phyloP scores from a whole-genome alignment of 176 grass and related monocot genomes.

The Themeda triandra region DNA sequence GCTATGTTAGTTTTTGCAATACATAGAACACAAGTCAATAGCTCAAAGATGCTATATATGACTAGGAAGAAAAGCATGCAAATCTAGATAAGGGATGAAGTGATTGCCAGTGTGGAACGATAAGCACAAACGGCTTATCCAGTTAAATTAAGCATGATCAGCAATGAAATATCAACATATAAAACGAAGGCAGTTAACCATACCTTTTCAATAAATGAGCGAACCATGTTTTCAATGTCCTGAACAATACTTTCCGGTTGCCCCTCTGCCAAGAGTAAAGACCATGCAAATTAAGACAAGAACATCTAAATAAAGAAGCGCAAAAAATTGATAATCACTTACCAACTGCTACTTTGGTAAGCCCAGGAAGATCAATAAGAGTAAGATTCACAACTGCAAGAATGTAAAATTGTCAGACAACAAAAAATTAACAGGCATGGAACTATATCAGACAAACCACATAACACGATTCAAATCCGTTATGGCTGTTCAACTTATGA shows the following conservation, averaged over 20 bases:
- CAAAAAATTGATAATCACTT: conserved; percentile 26
- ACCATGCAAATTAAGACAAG: conserved; percentile 7
- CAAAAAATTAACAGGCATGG: not conserved
- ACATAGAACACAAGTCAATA: not conserved
- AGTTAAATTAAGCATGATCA: not conserved
- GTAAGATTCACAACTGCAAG: conserved; percentile 98
- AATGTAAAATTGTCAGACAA: conserved; percentile 25
- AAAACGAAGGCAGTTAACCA: conserved; percentile 8
- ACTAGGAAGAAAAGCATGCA: not conserved
- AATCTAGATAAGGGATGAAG: not conserved
- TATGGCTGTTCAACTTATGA: not conserved
- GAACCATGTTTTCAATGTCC: conserved; percentile 99
- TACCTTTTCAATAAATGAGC: conserved; percentile 95
- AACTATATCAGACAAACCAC: not conserved
- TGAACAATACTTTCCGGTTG: conserved; percentile 75
- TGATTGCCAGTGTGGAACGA: not conserved
- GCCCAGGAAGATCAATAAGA: conserved; percentile 98
- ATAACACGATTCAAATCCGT: not conserved
- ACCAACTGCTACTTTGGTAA: conserved; percentile 98
- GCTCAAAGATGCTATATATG: not conserved
- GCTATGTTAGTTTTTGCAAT: not conserved
- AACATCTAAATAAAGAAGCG: conserved; percentile 18
- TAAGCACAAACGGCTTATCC: not conserved
- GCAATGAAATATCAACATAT: conserved; percentile 8
- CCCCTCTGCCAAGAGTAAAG: conserved; percentile 55